Base-by-base conservation (phyloP, 768 basidiomycete genomes). In the Dentipellis fragilis region DNA sequence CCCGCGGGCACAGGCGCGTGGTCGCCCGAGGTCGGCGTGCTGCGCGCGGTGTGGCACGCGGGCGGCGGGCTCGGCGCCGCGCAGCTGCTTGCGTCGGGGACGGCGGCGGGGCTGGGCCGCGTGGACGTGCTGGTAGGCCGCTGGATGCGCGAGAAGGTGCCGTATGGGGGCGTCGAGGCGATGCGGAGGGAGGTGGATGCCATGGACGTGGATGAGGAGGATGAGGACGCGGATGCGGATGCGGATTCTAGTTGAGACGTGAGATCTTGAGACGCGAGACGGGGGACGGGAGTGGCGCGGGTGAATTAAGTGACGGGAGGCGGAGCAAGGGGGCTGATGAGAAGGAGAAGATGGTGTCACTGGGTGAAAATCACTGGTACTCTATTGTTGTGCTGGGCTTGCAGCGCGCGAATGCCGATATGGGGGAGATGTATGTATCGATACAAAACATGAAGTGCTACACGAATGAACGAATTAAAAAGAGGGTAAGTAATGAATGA, bases 21-120 rank as follows among this genome's bases (percentile, higher is more conserved):
- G 93, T 75, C 89, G 0, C 75, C 80, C 1, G 80, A 92, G 64
- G 81, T 93, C 1, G 84, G 81, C 16, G 77, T 96, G 3, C 83
- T 89, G 53, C 80, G 85, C 2, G 87, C 87, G 0, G 73, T 72
- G 1, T 98, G 95, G 95, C 89, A 96, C 67, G 76, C 73, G 49
- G 81, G 79, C 2, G 83, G 83, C 48, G 92, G 92, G 1, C 73
- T 90, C 1, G 77, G 63, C 17, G 73, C 69, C 17, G 79, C 75
- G 51, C 77, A 70, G 17, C 62, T 92, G 59, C 69, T 94, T 17
- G 93, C 87, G 1, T 87, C 86, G 16, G 87, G 83, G 0, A 90
- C 87, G 11, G 91, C 83, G 5, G 85, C 86, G 9, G 96, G 94
- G 1, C 70, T 98, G 17, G 93, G 88, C 62, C 73, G 95, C 50